Evolutionary conservation across 768 basidiomycete genomes (phyloP), one percentile per base, ranked within the genome.

Genomic region (Russula sp.): DNA sequence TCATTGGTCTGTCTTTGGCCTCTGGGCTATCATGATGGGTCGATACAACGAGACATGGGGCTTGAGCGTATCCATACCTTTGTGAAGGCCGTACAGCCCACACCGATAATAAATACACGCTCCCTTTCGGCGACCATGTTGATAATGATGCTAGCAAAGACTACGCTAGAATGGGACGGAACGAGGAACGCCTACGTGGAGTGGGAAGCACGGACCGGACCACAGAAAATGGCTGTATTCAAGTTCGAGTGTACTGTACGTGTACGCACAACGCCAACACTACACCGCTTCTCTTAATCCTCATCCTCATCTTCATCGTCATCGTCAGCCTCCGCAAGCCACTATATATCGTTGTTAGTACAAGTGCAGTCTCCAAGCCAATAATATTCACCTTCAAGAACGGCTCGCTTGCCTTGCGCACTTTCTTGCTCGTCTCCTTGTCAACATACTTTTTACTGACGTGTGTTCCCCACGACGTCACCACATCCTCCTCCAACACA

Each of bases 361-460:
- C 32, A 56, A 41, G 55, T 41, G 13, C 3, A 47, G 11, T 41
- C 16, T 0, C 42, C 32, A 58, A 22, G 34, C 34, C 5, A 29
- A 41, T 18, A 43, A 8, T 20, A 69, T 79, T 51, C 65, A 90
- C 90, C 81, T 94, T 93, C 71, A 98, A 76, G 79, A 98, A 98
- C 0, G 95, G 93, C 72, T 92, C 93, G 66, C 90, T 89, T 13
- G 93, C 93, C 79, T 95, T 96, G 68, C 95, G 81, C 55, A 99
- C 94, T 75, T 85, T 94, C 83, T 98, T 98, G 74, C 88, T 90
- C 49, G 83, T 88, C 32, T 98, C 94, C 75, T 89, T 93, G 75
- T 96, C 91, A 48, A 94, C 90, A 70, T 93, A 96, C 77, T 98
- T 97, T 81, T 90, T 96, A 76, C 88, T 91, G 71, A 94, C 92